Percentiles rank a stretch among this genome's conserved stretches.
Conservation (phyloP, 1,139 yeast genomes). For the Casaregolazyma lundiana region DNA sequence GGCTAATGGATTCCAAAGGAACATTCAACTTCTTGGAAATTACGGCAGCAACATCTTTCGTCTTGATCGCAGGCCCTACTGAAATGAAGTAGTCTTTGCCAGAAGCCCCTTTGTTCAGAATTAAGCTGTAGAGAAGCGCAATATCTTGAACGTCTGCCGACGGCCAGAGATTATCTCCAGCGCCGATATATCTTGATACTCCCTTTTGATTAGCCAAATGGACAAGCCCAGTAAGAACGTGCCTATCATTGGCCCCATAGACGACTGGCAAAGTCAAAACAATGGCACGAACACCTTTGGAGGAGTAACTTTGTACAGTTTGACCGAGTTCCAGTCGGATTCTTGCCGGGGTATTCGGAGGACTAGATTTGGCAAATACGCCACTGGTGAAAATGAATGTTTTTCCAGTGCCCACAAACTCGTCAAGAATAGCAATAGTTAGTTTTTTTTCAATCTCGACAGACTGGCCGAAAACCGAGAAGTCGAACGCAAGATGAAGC, state of each 20-base stretch:
- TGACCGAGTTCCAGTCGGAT: conserved; percentile 3
- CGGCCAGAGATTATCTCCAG: conserved; percentile 33
- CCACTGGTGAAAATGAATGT: conserved; percentile 5
- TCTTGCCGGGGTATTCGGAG: neutral
- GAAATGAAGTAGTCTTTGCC: conserved; percentile 1
- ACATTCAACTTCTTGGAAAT: conserved; percentile 25
- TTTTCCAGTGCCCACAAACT: conserved; percentile 27
- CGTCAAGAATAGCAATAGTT: conserved; percentile 26
- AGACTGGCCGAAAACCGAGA: conserved; percentile 15
- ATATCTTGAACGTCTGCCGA: conserved; percentile 34
- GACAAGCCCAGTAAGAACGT: conserved; percentile 21
- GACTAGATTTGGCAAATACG: neutral
- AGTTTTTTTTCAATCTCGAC: conserved; percentile 25
- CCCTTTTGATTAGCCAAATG: conserved; percentile 20
- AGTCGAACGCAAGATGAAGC: conserved; percentile 36
- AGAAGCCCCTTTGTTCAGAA: conserved; percentile 28
- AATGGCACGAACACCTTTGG: conserved; percentile 4
- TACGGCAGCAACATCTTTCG: conserved; percentile 27
- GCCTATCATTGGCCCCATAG: conserved; percentile 21
- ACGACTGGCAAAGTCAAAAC: conserved; percentile 7
- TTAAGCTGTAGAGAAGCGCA: conserved; percentile 28
- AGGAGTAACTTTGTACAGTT: neutral
- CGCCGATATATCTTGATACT: conserved; percentile 25
- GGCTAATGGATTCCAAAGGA: conserved; percentile 16
- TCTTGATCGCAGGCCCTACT: conserved; percentile 8